Evolutionary conservation across 441 rosid genomes (phyloP).

Genomic region (Populus tomentosa): DNA sequence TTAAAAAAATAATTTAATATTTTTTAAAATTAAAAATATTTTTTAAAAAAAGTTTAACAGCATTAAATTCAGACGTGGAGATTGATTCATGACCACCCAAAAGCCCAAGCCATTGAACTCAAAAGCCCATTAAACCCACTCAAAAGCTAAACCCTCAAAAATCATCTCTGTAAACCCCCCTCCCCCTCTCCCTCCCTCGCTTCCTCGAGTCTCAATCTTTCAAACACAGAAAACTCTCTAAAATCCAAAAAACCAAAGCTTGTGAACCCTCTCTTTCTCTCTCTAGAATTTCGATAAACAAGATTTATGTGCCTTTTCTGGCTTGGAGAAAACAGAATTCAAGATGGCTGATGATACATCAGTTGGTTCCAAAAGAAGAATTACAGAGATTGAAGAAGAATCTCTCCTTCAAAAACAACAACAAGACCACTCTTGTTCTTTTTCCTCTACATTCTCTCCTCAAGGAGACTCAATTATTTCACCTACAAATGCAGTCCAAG

Average conservation of each 20-base stretch:
- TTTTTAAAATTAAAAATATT: no score
- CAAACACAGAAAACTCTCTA: no score
- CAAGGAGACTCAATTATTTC: conserved; percentile 4
- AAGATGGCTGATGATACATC: conserved; percentile 5
- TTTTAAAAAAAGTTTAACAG: no score
- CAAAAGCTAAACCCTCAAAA: neutral
- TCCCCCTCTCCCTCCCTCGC: no score
- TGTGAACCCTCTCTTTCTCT: neutral
- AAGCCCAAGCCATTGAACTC: no score
- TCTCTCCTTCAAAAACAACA: neutral
- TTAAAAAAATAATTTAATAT: no score
- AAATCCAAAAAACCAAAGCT: no score
- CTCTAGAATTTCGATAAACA: neutral
- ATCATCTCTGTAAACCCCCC: neutral
- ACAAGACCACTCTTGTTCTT: neutral
- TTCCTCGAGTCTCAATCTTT: no score
- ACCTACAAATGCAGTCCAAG: conserved; percentile 14
- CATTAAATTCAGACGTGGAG: no score
- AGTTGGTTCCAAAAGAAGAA: conserved; percentile 15
- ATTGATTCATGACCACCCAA: no score
- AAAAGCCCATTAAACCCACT: no score
- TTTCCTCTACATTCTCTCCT: neutral
- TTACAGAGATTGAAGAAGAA: conserved; percentile 8
- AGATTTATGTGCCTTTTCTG: neutral
- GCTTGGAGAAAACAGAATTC: neutral